phyloP scores from a whole-genome alignment of 305 asterid genomes.

The Fraxinus dipetala region DNA sequence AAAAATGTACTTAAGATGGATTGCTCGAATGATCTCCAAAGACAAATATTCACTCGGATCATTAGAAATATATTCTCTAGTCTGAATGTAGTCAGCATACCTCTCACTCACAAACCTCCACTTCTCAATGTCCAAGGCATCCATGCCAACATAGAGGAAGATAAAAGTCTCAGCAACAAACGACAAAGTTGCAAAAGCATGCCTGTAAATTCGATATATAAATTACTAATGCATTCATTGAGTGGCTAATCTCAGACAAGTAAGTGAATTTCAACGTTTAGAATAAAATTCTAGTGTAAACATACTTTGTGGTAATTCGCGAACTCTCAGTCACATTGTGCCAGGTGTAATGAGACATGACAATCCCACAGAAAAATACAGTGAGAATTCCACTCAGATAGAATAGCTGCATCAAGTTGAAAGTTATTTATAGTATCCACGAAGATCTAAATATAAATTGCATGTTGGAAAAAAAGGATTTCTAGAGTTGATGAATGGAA shows the following conservation, averaged over 20 bases:
- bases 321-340: slow-evolving; percentile 45
- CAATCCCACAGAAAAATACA: slow-evolving; percentile 48
- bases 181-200: slow-evolving; percentile 43
- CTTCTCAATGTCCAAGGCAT: slow-evolving; percentile 46
- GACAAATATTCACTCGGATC: not conserved
- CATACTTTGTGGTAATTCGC: slow-evolving; percentile 41
- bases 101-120: slow-evolving; percentile 37
- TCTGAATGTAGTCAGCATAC: slow-evolving; percentile 19
- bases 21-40: not conserved
- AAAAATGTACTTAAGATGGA: not conserved
- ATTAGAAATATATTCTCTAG: not conserved
- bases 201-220: slow-evolving; percentile 27
- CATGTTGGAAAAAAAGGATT: not conserved
- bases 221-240: not conserved
- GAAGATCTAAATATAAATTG: not conserved
- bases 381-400: slow-evolving; percentile 43
- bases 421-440: not conserved
- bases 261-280: not conserved
- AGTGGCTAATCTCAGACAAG: not conserved
- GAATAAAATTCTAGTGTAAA: not conserved
- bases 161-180: slow-evolving; percentile 44
- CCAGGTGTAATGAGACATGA: slow-evolving; percentile 51
- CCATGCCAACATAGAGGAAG: slow-evolving; percentile 47
- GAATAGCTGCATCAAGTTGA: slow-evolving; percentile 28
- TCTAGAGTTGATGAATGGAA: not conserved